Conservation (phyloP, 345 rosid genomes). For the Punica granatum region DNA sequence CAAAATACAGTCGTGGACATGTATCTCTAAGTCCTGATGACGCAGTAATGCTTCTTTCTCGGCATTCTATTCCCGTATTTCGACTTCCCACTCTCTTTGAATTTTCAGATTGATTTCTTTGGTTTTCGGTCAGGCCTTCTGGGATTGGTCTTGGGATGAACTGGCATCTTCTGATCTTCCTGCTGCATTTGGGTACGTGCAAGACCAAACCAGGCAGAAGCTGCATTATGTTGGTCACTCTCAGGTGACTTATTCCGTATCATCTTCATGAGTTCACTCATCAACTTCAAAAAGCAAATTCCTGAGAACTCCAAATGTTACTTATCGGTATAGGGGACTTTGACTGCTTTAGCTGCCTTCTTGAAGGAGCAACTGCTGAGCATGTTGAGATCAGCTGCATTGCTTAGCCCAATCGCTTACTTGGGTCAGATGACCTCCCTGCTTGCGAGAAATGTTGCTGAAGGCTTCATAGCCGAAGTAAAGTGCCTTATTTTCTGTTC, state of each 20-base stretch:
- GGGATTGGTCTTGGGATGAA: constrained; percentile 64
- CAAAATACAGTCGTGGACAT: constrained; percentile 47
- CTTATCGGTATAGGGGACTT: constrained; percentile 30
- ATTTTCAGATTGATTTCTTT: not conserved
- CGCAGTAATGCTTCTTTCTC: constrained; percentile 14
- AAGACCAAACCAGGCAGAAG: constrained; percentile 29
- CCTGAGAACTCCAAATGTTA: not conserved
- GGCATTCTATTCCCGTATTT: not conserved
- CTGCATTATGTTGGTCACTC: constrained; percentile 49
- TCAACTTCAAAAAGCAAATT: not conserved
- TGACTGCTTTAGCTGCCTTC: constrained; percentile 44
- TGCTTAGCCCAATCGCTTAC: constrained; percentile 45
- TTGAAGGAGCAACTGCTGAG: constrained; percentile 18
- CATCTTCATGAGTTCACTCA: not conserved
- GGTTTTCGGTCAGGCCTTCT: constrained; percentile 44
- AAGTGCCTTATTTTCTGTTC: not conserved
- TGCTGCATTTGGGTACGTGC: constrained; percentile 31
- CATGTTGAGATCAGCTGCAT: constrained; percentile 42
- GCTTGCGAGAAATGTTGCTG: constrained; percentile 27
- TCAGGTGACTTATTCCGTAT: constrained; percentile 13
- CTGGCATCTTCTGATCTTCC: constrained; percentile 45
- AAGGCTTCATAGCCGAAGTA: constrained; percentile 35
- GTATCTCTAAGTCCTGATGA: constrained; percentile 35
- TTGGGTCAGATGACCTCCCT: constrained; percentile 36
- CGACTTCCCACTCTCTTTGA: too few relatives aligned